phyloP scores from a whole-genome alignment of 768 basidiomycete genomes.

The Leccinum uliginosum region DNA sequence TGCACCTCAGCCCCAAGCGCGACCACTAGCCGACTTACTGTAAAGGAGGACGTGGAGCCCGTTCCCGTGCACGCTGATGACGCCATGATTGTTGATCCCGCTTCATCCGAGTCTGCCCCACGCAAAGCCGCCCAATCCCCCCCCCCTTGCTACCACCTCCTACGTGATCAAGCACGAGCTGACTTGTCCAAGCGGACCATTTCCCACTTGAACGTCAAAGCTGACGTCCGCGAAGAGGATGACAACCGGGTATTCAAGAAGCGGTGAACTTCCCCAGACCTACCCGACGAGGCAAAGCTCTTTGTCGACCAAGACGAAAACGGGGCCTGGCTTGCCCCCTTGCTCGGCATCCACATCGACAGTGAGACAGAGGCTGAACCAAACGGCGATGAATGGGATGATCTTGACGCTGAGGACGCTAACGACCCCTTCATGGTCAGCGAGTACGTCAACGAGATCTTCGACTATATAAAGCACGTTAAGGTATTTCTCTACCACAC shows the following conservation, averaged over 20 bases:
- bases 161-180: constrained; percentile 26
- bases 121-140: constrained; percentile 8
- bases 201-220: constrained; percentile 19
- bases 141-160: constrained; percentile 23
- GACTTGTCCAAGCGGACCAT: constrained; percentile 31
- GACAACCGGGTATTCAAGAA: constrained; percentile 64
- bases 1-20: constrained; percentile 13
- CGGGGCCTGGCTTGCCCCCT: constrained; percentile 33
- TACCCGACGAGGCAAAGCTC: constrained; percentile 39
- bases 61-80: constrained; percentile 40
- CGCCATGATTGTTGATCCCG: constrained; percentile 48
- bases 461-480: constrained; percentile 79
- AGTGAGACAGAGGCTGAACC: constrained; percentile 62
- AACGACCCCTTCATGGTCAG: constrained; percentile 97
- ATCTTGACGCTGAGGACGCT: constrained; percentile 85
- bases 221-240: constrained; percentile 42
- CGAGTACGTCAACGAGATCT: constrained; percentile 94
- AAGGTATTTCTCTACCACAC: constrained; percentile 52
- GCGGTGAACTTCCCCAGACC: constrained; percentile 66
- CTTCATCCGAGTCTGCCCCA: constrained; percentile 19
- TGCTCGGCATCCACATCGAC: constrained; percentile 39
- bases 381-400: constrained; percentile 72
- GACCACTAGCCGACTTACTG: constrained; percentile 21
- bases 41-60: constrained; percentile 25
- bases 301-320: constrained; percentile 42